Conservation (phyloP, 257 asterid species). For the Fraxinus quadrangulata region DNA sequence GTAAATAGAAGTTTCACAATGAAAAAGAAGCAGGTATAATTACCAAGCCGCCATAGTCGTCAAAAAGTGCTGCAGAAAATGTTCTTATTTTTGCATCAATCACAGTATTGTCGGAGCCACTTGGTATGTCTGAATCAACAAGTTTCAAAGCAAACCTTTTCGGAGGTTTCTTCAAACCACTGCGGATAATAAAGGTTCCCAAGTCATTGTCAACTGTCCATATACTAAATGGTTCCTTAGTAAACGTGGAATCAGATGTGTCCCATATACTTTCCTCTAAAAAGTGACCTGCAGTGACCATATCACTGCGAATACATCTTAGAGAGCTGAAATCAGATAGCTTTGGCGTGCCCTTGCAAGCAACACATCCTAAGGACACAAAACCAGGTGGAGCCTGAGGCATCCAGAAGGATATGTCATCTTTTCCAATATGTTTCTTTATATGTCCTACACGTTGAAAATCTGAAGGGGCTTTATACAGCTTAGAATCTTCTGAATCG, state of each 20-base stretch:
- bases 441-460: conserved; percentile 76
- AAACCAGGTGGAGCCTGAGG: conserved; percentile 99
- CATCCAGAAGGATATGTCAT: conserved; percentile 80
- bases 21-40: conserved; percentile 14
- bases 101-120: conserved; percentile 66
- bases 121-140: conserved; percentile 61
- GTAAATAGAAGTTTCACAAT: background rate
- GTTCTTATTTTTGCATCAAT: conserved; percentile 82
- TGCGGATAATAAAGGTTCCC: conserved; percentile 81
- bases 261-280: conserved; percentile 88
- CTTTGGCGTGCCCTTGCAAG: conserved; percentile 78
- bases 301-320: conserved; percentile 87
- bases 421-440: conserved; percentile 68
- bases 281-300: conserved; percentile 78
- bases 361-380: conserved; percentile 85
- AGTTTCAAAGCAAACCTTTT: conserved; percentile 85
- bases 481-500: conserved; percentile 66
- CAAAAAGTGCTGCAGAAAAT: conserved; percentile 92
- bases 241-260: conserved; percentile 67
- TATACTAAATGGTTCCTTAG: conserved; percentile 70
- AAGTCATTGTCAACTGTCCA: conserved; percentile 79
- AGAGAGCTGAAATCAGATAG: conserved; percentile 71
- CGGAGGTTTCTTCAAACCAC: conserved; percentile 83
- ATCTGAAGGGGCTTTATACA: conserved; percentile 71
- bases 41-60: conserved; percentile 96